Percentiles rank a stretch among this genome's conserved stretches.
Conservation (phyloP, 768 basidiomycete species). For the Tylopilus plumbeoviolaceoides region DNA sequence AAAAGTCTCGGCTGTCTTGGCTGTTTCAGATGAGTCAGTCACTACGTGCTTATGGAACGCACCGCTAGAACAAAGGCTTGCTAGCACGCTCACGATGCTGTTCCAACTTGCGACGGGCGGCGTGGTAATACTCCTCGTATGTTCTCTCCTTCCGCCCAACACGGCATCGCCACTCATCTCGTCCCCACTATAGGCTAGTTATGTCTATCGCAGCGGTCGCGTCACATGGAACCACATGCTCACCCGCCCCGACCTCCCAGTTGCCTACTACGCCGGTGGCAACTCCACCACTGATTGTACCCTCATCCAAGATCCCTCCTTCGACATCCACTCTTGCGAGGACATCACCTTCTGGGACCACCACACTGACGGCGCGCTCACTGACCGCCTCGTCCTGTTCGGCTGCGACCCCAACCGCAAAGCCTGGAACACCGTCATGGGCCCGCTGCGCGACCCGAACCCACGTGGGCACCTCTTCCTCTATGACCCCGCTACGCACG, state of each 20-base stretch:
- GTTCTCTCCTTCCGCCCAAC: neutral
- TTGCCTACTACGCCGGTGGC: conserved; percentile 49
- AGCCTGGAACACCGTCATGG: conserved; percentile 76
- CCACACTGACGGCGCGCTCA: conserved; percentile 34
- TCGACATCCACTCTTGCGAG: conserved; percentile 50
- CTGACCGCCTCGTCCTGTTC: conserved; percentile 42
- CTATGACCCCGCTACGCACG: conserved; percentile 30
- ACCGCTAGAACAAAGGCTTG: too few relatives aligned
- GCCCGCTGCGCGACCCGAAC: conserved; percentile 55
- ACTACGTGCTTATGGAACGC: too few relatives aligned
- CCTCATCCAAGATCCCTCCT: conserved; percentile 33
- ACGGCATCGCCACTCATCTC: too few relatives aligned
- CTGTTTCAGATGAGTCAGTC: too few relatives aligned
- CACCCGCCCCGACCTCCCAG: conserved; percentile 40
- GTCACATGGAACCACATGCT: conserved; percentile 40
- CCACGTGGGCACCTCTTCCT: conserved; percentile 63
- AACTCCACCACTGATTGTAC: conserved; percentile 45
- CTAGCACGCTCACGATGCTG: conserved; percentile 6
- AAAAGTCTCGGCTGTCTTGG: too few relatives aligned
- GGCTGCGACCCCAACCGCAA: conserved; percentile 44
- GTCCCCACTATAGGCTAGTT: conserved; percentile 32
- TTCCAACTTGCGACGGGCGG: conserved; percentile 6
- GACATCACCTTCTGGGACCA: conserved; percentile 65
- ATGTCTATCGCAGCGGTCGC: conserved; percentile 43
- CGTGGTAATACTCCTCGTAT: too few relatives aligned